Base-by-base conservation (phyloP, 352 stramenopile species). In the Phytopythium aichiense region DNA sequence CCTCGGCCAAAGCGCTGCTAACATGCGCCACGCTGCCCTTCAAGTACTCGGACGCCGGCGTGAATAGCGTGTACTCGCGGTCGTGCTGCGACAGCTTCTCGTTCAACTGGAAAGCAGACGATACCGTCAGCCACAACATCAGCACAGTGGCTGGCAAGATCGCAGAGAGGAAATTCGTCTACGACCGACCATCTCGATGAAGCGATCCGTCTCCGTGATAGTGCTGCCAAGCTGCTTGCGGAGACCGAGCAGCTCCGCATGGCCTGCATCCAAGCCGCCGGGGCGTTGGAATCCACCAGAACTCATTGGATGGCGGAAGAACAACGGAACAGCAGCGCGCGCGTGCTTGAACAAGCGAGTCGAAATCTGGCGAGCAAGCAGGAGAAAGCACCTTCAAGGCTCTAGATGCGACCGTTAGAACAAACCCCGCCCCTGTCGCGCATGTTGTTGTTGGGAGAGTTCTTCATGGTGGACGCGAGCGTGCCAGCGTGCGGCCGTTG, bases 31-130 rank as follows among this genome's bases (percentile, higher is more conserved):
- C 13, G 15, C 43, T 50, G 7, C 43, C 43, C 22, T 50, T 50
- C 43, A 50, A 50, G 22, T 50, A 50, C 43, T 50, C 43, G 43
- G 43, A 50, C n/a, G 43, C 43, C 7, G n/a, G 43, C 43, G 43
- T 50, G 43, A 30, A 50, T n/a, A 50, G 7, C 37, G 38, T 51
- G 54, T 38, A 22, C 16, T 51, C 35, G 54, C n/a, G 35, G 35
- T 50, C 54, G 38, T 35, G 23, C 35, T 51, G 35, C 18, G 28
- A 22, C 20, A 60, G 22, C 38, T 31, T 60, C 22, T 60, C 42
- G 20, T n/a, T 35, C 28, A 60, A 23, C 54, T 55, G 1, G 28
- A 30, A 30, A 30, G 4, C 28, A 30, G 28, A 4, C 28, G 28
- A 30, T n/a, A 30, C 28, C 28, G 2, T 30, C 28, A 30, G 28